Percentiles rank a stretch among this genome's conserved stretches.
These are phyloP conservation scores for Alternaria sp. DNA, from an alignment of 2,329 filamentous ascomycete species.

Conservation along the genomic window DNA sequence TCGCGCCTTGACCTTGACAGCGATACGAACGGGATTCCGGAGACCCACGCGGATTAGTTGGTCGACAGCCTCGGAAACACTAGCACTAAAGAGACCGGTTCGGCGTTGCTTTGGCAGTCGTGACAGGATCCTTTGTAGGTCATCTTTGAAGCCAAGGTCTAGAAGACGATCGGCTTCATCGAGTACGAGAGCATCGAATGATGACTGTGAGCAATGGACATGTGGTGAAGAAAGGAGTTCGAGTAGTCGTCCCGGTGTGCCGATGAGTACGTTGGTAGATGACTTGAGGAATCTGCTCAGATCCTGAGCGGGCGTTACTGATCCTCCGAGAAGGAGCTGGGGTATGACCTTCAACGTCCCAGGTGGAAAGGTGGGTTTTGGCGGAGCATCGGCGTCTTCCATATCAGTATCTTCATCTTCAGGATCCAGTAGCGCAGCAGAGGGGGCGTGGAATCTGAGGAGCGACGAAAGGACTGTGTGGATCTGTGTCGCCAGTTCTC, in stretches of 20 bases:
- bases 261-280: conserved; percentile 87
- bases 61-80: conserved; percentile 92
- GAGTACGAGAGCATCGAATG: conserved; percentile 89
- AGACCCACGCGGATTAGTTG: conserved; percentile 91
- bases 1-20: conserved; percentile 79
- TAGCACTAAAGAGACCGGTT: conserved; percentile 93
- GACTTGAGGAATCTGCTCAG: conserved; percentile 81
- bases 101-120: conserved; percentile 89
- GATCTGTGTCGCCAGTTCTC: conserved; percentile 91
- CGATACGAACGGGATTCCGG: conserved; percentile 92
- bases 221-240: conserved; percentile 86
- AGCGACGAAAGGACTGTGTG: conserved; percentile 78
- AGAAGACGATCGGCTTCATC: conserved; percentile 94
- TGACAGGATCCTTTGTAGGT: conserved; percentile 82
- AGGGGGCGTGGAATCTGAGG: conserved; percentile 81
- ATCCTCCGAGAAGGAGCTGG: conserved; percentile 80
- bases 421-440: conserved; percentile 69
- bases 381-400: conserved; percentile 47
- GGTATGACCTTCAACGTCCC: conserved; percentile 71
- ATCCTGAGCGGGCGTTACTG: conserved; percentile 82
- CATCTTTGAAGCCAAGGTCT: conserved; percentile 92
- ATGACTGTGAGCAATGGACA: conserved; percentile 84
- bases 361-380: conserved; percentile 51
- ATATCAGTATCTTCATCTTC: conserved; percentile 53
- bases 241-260: conserved; percentile 86